Evolutionary conservation across 805 yeast species (phyloP), one percentile per base, ranked within the genome.

Genomic region (Yarrowia porcina): DNA sequence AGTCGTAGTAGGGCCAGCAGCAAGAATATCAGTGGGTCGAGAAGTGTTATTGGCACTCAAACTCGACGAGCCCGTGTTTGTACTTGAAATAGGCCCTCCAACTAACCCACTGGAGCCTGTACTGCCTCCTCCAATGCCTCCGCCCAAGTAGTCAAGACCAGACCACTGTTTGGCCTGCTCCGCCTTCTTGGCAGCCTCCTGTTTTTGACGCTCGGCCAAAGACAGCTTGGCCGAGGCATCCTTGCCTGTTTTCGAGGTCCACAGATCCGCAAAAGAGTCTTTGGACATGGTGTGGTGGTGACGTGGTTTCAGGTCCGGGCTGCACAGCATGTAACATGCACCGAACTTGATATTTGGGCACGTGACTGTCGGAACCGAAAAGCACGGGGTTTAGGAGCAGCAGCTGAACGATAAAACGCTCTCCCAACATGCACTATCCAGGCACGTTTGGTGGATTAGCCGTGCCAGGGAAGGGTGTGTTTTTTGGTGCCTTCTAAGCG

Each of bases 141-240:
- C 52, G 11, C 52, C 44, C 10, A 35, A 36, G 20, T 27, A 33
- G 45, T 41, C 57, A 47, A 33, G 15, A 4, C 50, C 59, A 7
- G 64, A 33, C 54, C 45, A 38, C 27, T 39, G 49, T 13, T 35
- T 35, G 28, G 47, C 45, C 39, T 56, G 56, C 25, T 57, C 61
- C 2, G 65, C 65, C 17, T 42, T 33, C 36, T 61, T 63, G 18
- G 63, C 25, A 5, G 30, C 61, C 49, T 42, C 47, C 63, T 42
- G 39, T n/a, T 36, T 35, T 36, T 52, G 59, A 8, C 59, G 59
- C 32, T 52, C 59, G 20, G 59, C 59, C 49, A 56, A 30, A 25
- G 61, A 63, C 54, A 63, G 12, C 35, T 61, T 50, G 45, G 62
- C 15, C 18, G 38, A 41, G 60, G 63, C 35, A 11, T 17, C 32